Percentiles rank a stretch among this genome's conserved stretches.
Evolutionary conservation across 2,329 filamentous ascomycete species (phyloP).

Genomic region (Fusarium subtropicale): DNA sequence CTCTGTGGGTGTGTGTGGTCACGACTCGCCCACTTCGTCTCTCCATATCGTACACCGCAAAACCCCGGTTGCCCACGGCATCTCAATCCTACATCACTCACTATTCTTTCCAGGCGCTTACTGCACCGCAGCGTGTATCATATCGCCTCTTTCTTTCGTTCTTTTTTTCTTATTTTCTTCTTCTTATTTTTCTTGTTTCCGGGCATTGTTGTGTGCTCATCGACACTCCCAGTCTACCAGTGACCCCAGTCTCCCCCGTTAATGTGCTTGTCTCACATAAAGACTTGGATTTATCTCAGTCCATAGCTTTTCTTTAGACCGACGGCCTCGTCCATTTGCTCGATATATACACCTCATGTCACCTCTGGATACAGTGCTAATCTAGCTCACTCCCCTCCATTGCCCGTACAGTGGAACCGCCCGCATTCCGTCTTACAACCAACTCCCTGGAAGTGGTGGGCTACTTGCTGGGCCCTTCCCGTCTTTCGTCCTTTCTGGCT

Average conservation of each 20-base stretch:
- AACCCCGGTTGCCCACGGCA: slow-evolving; percentile 7
- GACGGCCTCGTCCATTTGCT: slow-evolving; percentile 2
- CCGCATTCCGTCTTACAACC: slow-evolving; percentile 45
- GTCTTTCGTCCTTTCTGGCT: slow-evolving; percentile 35
- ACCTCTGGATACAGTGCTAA: slow-evolving; percentile 27
- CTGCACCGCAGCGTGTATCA: background rate
- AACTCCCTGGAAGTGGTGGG: slow-evolving; percentile 42
- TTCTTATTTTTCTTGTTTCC: background rate
- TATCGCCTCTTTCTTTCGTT: background rate
- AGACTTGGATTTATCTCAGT: slow-evolving; percentile 18
- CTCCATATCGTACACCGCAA: slow-evolving; percentile 16
- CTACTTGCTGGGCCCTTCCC: slow-evolving; percentile 40
- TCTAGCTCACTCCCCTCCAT: slow-evolving; percentile 34
- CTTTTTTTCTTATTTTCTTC: background rate
- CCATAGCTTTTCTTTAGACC: slow-evolving; percentile 20
- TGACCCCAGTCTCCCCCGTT: background rate
- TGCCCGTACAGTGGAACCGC: slow-evolving; percentile 41
- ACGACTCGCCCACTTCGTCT: slow-evolving; percentile 21
- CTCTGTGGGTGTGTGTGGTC: slow-evolving; percentile 28
- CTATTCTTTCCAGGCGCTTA: slow-evolving; percentile 1
- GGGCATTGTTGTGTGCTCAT: slow-evolving; percentile 2
- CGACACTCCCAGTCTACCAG: slow-evolving; percentile 10
- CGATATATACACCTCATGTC: slow-evolving; percentile 27
- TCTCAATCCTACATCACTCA: slow-evolving; percentile 9
- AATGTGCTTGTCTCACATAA: slow-evolving; percentile 18